These are phyloP conservation scores for Pleurotus pulmonarius DNA, from an alignment of 768 basidiomycete species.

Conservation along the genomic window DNA sequence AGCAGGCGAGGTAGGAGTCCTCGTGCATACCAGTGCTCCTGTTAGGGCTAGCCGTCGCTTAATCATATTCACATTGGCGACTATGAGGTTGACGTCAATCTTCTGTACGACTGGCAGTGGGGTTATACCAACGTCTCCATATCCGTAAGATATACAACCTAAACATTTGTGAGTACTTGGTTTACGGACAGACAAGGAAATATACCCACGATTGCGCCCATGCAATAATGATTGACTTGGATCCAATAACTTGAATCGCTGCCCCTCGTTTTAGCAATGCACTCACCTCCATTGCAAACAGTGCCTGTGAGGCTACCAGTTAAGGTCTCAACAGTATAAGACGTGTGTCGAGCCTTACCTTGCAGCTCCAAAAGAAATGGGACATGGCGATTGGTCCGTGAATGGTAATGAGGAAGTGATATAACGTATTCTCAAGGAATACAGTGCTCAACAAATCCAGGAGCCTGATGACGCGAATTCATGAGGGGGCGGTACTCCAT, in stretches of 20 bases:
- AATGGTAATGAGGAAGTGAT: background rate
- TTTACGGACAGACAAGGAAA: background rate
- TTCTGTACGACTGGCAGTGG: background rate
- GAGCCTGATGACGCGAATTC: background rate
- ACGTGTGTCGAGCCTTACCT: background rate
- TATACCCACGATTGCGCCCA: background rate
- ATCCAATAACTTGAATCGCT: background rate
- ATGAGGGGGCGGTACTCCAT: background rate
- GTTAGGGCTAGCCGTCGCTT: background rate
- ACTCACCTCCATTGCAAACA: slow-evolving; percentile 3
- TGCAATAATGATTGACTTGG: slow-evolving; percentile 1
- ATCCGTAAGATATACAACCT: slow-evolving; percentile 3
- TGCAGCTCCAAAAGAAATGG: background rate
- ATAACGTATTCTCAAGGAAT: background rate
- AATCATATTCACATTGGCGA: background rate
- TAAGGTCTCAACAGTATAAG: background rate
- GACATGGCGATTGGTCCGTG: background rate
- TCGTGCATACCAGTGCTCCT: background rate
- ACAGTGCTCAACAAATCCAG: slow-evolving; percentile 2
- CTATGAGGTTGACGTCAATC: background rate
- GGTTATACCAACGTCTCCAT: background rate
- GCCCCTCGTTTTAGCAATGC: background rate
- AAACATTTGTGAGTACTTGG: no score
- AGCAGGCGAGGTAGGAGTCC: background rate
- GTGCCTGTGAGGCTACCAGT: background rate